Base-by-base conservation (phyloP, 495 filamentous ascomycete species). In the Tuber microsphaerosporum region DNA sequence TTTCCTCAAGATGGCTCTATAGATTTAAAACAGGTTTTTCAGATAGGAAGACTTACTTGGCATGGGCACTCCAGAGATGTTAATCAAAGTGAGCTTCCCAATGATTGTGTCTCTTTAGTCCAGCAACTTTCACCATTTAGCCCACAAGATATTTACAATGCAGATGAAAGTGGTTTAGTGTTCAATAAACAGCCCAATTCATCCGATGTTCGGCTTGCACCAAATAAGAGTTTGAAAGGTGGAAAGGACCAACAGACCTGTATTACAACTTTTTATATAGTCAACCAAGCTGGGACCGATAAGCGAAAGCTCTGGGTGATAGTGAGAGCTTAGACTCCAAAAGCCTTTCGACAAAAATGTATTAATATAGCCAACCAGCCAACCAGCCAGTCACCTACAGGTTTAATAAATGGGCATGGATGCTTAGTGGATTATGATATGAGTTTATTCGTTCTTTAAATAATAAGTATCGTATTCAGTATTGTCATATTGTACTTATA, bases 391-490 rank as follows among this genome's bases (percentile, higher is more conserved):
- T 80, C 20, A 74, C 69, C 17, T 80, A 80, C 45, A 65, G 71
- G 34, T 80, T 80, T 41, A 80, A 80, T 72, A 80, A 80, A n/a
- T 70, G 76, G 43, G 46, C 46, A 4, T 48, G 46, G 46, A 48
- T 48, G 19, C 74, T 78, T 43, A 80, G 77, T 34, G 77, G 73
- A 46, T 72, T 80, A 37, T 80, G 77, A 74, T 80, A 80, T 56
- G 77, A 80, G 74, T 80, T 80, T 22, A 74, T 80, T 39, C 72
- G 71, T 20, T 51, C 77, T 1, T 69, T 80, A 19, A 77, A 80
- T 70, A 45, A 61, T 16, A 77, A 80, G 42, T 80, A 80, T 77
- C 73, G 56, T 9, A 46, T 56, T 65, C 65, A 69, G 10, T 31
- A 74, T 31, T 68, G 74, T 26, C 69, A 70, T 44, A 76, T 80